phyloP scores from a whole-genome alignment of 2,329 filamentous ascomycete genomes.

The Fusarium agapanthi region DNA sequence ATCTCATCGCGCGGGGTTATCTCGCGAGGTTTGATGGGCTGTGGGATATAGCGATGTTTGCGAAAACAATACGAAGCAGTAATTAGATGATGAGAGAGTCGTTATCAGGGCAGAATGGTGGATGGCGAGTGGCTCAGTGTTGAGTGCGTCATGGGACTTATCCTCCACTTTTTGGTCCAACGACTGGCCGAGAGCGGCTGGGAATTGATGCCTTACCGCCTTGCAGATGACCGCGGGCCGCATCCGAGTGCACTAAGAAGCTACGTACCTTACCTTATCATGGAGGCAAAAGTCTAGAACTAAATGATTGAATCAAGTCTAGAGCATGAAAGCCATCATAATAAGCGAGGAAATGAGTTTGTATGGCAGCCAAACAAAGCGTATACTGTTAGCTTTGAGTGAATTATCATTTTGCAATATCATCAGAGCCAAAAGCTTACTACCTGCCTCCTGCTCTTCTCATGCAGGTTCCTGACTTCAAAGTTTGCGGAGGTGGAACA shows the following conservation, averaged over 20 bases:
- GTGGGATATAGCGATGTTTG: background rate
- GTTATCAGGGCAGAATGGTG: conserved; percentile 38
- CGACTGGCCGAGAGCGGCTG: conserved; percentile 18
- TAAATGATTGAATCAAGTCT: background rate
- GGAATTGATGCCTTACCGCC: conserved; percentile 41
- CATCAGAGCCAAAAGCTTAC: background rate
- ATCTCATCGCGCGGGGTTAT: conserved; percentile 44
- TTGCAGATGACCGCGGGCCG: conserved; percentile 20
- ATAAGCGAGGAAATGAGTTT: background rate
- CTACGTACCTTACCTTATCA: conserved; percentile 22
- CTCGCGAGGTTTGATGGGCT: background rate
- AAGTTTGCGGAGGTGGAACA: conserved; percentile 8
- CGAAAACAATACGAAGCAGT: background rate
- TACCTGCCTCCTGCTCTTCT: background rate
- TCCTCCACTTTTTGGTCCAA: conserved; percentile 39
- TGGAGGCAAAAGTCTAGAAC: conserved; percentile 13
- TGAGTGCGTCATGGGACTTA: conserved; percentile 51
- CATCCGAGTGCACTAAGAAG: conserved; percentile 27
- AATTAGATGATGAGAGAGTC: conserved; percentile 27
- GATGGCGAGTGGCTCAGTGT: conserved; percentile 43
- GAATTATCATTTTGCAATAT: background rate
- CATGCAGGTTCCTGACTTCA: conserved; percentile 16
- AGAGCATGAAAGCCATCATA: background rate
- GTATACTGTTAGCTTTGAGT: background rate
- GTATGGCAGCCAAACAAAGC: background rate